phyloP scores from a whole-genome alignment of 805 yeast genomes.

The Schwanniomyces pseudopolymorphus region DNA sequence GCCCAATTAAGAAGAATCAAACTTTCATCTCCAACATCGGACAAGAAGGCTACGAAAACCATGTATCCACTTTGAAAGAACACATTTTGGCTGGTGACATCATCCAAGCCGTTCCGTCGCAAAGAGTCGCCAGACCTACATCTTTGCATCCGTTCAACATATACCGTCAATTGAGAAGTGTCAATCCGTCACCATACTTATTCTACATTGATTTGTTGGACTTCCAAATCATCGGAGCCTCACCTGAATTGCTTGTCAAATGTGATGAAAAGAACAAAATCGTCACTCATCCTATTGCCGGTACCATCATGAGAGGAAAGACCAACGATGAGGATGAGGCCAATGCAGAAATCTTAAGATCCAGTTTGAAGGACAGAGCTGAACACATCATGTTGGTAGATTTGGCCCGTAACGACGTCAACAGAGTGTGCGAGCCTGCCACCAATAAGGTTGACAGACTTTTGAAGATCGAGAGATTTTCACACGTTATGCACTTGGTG shows the following conservation, averaged over 20 bases:
- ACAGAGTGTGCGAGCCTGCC: conserved; percentile 87
- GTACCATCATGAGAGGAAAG: conserved; percentile 88
- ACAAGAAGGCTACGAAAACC: conserved; percentile 85
- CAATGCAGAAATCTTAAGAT: conserved; percentile 69
- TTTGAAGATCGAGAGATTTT: conserved; percentile 86
- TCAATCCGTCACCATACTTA: conserved; percentile 96
- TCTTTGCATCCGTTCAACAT: conserved; percentile 94
- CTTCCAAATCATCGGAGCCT: conserved; percentile 95
- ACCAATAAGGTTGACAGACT: conserved; percentile 86
- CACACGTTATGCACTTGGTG: conserved; percentile 96
- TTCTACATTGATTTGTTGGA: conserved; percentile 90
- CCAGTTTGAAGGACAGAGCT: conserved; percentile 88
- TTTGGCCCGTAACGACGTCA: conserved; percentile 93
- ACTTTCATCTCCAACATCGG: conserved; percentile 87
- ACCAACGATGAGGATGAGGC: conserved; percentile 89
- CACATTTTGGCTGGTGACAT: conserved; percentile 92
- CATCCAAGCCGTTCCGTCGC: conserved; percentile 98
- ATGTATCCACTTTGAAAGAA: conserved; percentile 69
- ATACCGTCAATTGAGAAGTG: conserved; percentile 90
- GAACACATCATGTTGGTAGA: conserved; percentile 99
- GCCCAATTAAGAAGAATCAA: conserved; percentile 65
- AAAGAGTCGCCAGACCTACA: conserved; percentile 93
- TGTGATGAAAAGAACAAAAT: conserved; percentile 70
- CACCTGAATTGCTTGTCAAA: conserved; percentile 91
- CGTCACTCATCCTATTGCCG: conserved; percentile 97